Conservation (phyloP, 345 rosid species). For the Salix caprea region DNA sequence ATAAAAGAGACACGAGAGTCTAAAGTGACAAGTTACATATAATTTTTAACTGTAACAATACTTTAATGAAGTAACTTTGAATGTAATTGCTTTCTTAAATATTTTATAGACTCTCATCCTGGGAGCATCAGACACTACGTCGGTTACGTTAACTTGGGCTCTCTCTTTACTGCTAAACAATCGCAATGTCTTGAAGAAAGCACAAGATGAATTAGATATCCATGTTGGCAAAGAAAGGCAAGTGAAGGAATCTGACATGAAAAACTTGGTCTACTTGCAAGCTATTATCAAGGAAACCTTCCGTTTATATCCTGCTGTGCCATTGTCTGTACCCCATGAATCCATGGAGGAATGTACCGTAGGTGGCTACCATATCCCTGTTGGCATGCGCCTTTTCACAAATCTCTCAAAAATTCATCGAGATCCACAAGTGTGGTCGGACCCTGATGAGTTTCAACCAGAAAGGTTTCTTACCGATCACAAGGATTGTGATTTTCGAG, state of each 20-base stretch:
- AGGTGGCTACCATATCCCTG: slow-evolving; percentile 6
- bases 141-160: slow-evolving; percentile 18
- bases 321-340: not conserved
- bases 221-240: slow-evolving; percentile 21
- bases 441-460: slow-evolving; percentile 4
- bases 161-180: slow-evolving; percentile 20
- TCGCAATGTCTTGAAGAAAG: slow-evolving; percentile 6
- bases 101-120: slow-evolving; percentile 7
- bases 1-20: no score
- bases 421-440: slow-evolving; percentile 4
- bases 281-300: slow-evolving; percentile 25
- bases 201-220: slow-evolving; percentile 18
- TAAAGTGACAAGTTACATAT: no score
- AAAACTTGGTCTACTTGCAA: slow-evolving; percentile 24
- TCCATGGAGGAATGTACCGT: slow-evolving; percentile 10
- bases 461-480: slow-evolving; percentile 11
- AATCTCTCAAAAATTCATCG: slow-evolving; percentile 9
- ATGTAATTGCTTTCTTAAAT: no score
- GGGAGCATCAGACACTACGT: slow-evolving; percentile 22
- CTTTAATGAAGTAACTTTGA: no score
- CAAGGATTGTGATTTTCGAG: slow-evolving; percentile 1
- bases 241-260: slow-evolving; percentile 17
- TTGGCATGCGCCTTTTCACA: slow-evolving; percentile 2
- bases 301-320: slow-evolving; percentile 11
- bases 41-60: no score